phyloP scores from a whole-genome alignment of 345 rosid genomes.

The Eucalyptus curtisii region DNA sequence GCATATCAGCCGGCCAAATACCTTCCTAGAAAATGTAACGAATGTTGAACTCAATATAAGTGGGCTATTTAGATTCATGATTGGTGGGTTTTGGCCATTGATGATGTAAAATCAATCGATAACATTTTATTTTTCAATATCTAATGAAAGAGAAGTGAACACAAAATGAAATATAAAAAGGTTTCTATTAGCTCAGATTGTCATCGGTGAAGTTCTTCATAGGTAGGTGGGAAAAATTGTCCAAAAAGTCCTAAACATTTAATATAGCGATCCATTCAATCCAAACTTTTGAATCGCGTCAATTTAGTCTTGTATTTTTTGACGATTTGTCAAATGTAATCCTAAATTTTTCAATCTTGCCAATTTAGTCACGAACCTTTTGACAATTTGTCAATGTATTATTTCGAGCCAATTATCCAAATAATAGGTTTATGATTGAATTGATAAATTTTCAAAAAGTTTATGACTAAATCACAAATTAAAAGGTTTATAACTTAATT shows the following conservation, averaged over 20 bases:
- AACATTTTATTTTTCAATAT: not conserved
- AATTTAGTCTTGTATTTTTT: not conserved
- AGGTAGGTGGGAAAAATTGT: not conserved
- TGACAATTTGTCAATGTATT: too few relatives aligned
- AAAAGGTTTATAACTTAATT: too few relatives aligned
- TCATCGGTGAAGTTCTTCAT: not conserved
- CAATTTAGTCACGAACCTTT: too few relatives aligned
- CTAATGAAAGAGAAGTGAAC: not conserved
- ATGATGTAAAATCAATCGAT: not conserved
- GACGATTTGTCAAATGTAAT: too few relatives aligned
- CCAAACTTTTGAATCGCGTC: not conserved
- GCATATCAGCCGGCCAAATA: too few relatives aligned
- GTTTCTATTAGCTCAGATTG: not conserved
- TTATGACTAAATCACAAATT: too few relatives aligned
- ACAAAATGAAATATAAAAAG: not conserved
- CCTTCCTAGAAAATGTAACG: too few relatives aligned
- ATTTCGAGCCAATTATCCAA: not conserved
- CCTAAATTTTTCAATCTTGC: accelerated
- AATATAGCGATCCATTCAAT: too few relatives aligned
- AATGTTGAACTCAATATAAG: not conserved
- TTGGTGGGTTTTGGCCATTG: not conserved
- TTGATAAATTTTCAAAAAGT: too few relatives aligned
- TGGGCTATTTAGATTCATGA: not conserved
- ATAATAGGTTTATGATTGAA: too few relatives aligned
- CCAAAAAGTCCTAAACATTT: too few relatives aligned